A percentile compares a stretch with the other conserved stretches of the same genome.
Conservation (phyloP, 202 grass and related monocot genomes). For the Schoenoplectus triqueter region DNA sequence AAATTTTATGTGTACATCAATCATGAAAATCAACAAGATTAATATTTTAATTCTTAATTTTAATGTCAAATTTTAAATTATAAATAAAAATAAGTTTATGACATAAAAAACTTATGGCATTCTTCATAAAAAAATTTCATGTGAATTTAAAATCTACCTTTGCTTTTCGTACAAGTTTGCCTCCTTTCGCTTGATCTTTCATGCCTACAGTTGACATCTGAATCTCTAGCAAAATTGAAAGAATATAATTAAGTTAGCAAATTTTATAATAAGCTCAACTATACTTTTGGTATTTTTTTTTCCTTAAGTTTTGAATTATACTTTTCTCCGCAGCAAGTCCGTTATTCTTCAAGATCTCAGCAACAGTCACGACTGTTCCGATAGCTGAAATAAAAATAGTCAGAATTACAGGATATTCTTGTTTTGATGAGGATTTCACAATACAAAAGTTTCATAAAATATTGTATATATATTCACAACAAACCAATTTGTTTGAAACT, state of each 20-base stretch:
- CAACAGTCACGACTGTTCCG: constrained; percentile 84
- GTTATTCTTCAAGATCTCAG: constrained; percentile 92
- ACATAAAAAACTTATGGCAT: too few species aligned
- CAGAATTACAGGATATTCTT: neutral
- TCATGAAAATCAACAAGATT: too few species aligned
- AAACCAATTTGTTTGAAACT: constrained; percentile 2
- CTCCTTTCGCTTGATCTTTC: constrained; percentile 76
- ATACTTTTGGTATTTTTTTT: neutral
- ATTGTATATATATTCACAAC: constrained; percentile 11
- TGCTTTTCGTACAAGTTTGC: constrained; percentile 81
- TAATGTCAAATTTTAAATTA: too few species aligned
- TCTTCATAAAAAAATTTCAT: too few species aligned
- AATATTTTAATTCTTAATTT: too few species aligned
- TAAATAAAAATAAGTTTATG: too few species aligned
- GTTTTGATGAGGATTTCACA: neutral
- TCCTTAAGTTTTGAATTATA: constrained; percentile 32
- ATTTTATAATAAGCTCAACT: constrained; percentile 13
- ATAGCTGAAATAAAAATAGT: constrained; percentile 57
- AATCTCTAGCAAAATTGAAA: constrained; percentile 54
- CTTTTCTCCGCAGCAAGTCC: constrained; percentile 83
- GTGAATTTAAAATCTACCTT: constrained; percentile 49
- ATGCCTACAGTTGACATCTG: constrained; percentile 85
- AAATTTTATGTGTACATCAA: too few species aligned
- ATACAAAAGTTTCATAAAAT: neutral
- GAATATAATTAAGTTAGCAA: neutral